A percentile compares a stretch with the other conserved stretches of the same genome.
These are phyloP conservation scores for Paramecium caudatum DNA, from an alignment of 73 alveolate species.

Conservation along the genomic window DNA sequence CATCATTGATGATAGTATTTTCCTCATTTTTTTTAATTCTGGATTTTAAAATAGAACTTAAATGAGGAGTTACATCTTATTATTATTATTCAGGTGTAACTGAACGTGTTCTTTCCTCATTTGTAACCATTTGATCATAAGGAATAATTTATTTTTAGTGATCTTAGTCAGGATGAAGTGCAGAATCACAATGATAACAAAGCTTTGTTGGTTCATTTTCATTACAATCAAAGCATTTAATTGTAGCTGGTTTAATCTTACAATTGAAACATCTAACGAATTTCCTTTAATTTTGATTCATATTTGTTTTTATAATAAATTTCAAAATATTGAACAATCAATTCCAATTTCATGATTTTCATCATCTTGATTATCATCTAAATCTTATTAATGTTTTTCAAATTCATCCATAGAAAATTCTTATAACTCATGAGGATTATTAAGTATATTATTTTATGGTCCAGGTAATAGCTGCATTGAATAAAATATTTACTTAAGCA, in stretches of 20 bases:
- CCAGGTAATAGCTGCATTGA: slow-evolving; percentile 15
- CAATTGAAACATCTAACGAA: slow-evolving; percentile 48
- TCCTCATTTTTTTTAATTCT: slow-evolving; percentile 36
- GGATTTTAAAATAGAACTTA: slow-evolving; percentile 34
- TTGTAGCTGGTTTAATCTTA: slow-evolving; percentile 20
- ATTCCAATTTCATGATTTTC: slow-evolving; percentile 21
- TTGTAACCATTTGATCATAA: slow-evolving; percentile 18
- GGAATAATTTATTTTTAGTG: slow-evolving; percentile 53
- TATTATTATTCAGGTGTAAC: slow-evolving; percentile 36
- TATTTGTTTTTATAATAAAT: not conserved
- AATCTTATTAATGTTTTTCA: not conserved
- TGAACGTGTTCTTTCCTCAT: slow-evolving; percentile 44
- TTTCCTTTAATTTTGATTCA: slow-evolving; percentile 54
- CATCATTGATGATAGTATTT: not conserved
- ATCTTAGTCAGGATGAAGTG: slow-evolving; percentile 20
- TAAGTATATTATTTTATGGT: not conserved
- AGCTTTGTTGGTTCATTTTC: slow-evolving; percentile 6
- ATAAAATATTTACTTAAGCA: not conserved
- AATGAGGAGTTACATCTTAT: not conserved
- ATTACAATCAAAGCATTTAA: slow-evolving; percentile 37
- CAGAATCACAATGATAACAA: slow-evolving; percentile 44
- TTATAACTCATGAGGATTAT: not conserved
- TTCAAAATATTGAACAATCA: slow-evolving; percentile 19
- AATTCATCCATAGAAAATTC: not conserved
- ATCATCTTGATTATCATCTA: slow-evolving; percentile 31